Evolutionary conservation across 2,329 filamentous ascomycete genomes (phyloP), one percentile per base, ranked within the genome.

Genomic region (Pseudocercospora pini-densiflorae): DNA sequence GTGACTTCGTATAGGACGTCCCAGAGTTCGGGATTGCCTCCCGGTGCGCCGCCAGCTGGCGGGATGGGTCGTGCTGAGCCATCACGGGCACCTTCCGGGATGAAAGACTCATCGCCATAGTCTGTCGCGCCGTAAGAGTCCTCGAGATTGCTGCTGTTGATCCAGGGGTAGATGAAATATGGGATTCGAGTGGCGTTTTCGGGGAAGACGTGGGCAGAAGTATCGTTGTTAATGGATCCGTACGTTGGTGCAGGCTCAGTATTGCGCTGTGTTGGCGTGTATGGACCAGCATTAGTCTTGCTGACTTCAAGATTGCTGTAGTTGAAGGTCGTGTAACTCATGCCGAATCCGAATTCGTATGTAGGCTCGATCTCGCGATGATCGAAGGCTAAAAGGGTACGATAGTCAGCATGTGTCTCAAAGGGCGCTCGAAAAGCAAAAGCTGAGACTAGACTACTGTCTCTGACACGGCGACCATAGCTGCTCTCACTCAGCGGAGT

Each of bases 261-360:
- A 73, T 82, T 77, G 64, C 90, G 91, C 0, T 79, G 82, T 0
- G 88, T 88, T 0, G 90, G 85, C 9, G 72, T 79, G 81, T 92
- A 92, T 0, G 81, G 74, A 23, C 77, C 78, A 1, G 82, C 83
- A 19, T 62, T 74, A 49, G 79, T 78, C 72, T 86, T 64, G 85
- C 68, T 81, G 31, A 93, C 81, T 23, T 83, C 77, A 33, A 95
- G 80, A 76, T 91, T 83, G 23, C 89, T 88, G 81, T 93, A 93
- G 64, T 86, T 79, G 76, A 96, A 94, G 2, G 85, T 92, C 0
- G 92, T 92, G 84, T 95, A 96, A 5, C 88, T 91, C 16, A 96
- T 82, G 62, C 68, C 68, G 57, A 62, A 69, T 1, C 68, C 68
- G 19, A 69, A 70, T 92, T 94, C 79, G 67, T 77, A 82, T 1